Base-by-base conservation (phyloP, 1,284 basidiomycete genomes). In the Moesziomyces sp. region DNA sequence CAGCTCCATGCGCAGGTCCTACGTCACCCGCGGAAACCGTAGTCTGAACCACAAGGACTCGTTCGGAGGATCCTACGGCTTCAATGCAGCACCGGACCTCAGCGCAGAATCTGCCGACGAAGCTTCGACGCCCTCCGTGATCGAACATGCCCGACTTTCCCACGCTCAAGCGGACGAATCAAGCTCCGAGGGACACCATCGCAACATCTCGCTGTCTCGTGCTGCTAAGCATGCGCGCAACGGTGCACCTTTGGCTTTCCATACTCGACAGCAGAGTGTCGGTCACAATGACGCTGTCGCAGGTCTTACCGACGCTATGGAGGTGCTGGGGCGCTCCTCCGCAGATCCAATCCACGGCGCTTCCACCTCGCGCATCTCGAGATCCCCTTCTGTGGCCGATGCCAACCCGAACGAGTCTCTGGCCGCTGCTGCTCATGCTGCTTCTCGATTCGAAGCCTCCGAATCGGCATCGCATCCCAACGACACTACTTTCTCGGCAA, bases 41-140 rank as follows among this genome's bases (percentile, higher is more conserved):
- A 35, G 60, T 18, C 43, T 70, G 49, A 69, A 58, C 16, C 72
- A 74, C 57, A 74, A 70, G 51, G 67, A 70, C 50, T 74, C 72
- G 0, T 74, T 74, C 33, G 71, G 71, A 14, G 71, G 71, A 13
- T 55, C 65, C 7, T 65, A 65, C 18, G 66, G 46, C n/a, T 23
- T 73, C 49, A 49, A 44, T 18, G 19, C 51, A 14, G 58, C 38
- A 8, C 35, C 40, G 1, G 63, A 72, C 5, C 45, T 55, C 26
- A 54, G 48, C 40, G 46, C 52, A 3, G 59, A 62, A 24, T 63
- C 63, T 3, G 52, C 55, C 10, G 63, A 72, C 19, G 59, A 72
- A 18, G 28, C 52, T 9, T 43, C 51, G 2, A 28, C 43, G 0
- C 58, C 55, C 21, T 49, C 54, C 7, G 35, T 18, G 16, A 5